Conservation (phyloP, 768 basidiomycete species). For the Candolleomyces aberdarensis region DNA sequence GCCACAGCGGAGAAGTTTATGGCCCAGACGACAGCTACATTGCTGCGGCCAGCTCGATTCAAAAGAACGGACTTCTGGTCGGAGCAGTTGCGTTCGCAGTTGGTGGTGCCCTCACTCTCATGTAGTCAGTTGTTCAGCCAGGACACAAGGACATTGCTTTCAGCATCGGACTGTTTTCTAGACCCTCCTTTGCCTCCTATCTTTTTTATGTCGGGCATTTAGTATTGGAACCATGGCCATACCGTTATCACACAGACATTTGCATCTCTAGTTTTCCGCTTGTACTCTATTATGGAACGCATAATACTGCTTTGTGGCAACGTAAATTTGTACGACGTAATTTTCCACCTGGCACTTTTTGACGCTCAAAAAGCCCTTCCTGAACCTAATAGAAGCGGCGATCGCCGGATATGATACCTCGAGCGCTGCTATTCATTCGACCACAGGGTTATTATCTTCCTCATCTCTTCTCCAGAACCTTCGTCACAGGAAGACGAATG, state of each 20-base stretch:
- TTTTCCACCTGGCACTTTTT: background rate
- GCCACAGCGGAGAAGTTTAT: slow-evolving; percentile 38
- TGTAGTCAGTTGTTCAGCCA: background rate
- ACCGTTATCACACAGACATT: background rate
- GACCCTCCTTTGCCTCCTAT: slow-evolving; percentile 7
- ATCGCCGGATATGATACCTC: slow-evolving; percentile 8
- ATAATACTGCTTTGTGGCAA: background rate
- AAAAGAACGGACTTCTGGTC: slow-evolving; percentile 41
- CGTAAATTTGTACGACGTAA: background rate
- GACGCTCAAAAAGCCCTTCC: background rate
- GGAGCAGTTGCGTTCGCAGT: slow-evolving; percentile 43
- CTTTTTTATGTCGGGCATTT: background rate
- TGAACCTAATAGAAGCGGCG: slow-evolving; percentile 2
- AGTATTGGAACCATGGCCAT: background rate
- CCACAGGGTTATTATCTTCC: background rate
- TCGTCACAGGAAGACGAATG: background rate
- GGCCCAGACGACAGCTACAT: slow-evolving; percentile 72
- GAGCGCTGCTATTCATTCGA: slow-evolving; percentile 2
- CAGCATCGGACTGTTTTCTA: slow-evolving; percentile 7
- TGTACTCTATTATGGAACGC: background rate
- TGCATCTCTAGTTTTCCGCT: background rate
- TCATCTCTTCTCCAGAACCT: slow-evolving; percentile 2
- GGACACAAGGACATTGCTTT: slow-evolving; percentile 7
- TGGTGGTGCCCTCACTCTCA: slow-evolving; percentile 33
- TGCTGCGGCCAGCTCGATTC: slow-evolving; percentile 49